A percentile compares a stretch with the other conserved stretches of the same genome.
Conservation (phyloP, 1,284 basidiomycete species). For the Cryptococcus sp. region DNA sequence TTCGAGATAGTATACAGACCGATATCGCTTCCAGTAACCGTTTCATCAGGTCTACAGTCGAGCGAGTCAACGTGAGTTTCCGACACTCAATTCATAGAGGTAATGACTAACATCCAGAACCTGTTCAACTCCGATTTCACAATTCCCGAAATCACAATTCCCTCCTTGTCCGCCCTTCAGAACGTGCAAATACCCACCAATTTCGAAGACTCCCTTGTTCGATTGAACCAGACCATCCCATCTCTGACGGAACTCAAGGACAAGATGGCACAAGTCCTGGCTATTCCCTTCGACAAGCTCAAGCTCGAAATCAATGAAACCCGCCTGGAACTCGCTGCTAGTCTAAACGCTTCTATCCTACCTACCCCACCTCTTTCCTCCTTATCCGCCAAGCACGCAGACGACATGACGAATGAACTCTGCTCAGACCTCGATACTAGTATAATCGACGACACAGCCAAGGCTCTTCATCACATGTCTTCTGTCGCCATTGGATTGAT, state of each 20-base stretch:
- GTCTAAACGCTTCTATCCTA: slow-evolving; percentile 64
- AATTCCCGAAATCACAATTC: slow-evolving; percentile 65
- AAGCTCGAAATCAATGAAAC: slow-evolving; percentile 84
- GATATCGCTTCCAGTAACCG: slow-evolving; percentile 66
- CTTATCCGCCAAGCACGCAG: slow-evolving; percentile 20
- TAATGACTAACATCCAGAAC: slow-evolving; percentile 36
- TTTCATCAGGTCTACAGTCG: slow-evolving; percentile 62
- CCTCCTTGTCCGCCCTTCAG: slow-evolving; percentile 64
- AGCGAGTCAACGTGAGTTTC: slow-evolving; percentile 57
- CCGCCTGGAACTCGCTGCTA: slow-evolving; percentile 57
- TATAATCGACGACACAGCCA: slow-evolving; percentile 74
- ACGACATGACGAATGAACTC: slow-evolving; percentile 44
- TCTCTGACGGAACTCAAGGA: slow-evolving; percentile 70
- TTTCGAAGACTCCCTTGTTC: slow-evolving; percentile 66
- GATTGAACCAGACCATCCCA: slow-evolving; percentile 76
- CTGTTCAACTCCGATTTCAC: slow-evolving; percentile 59
- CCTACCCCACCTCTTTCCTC: slow-evolving; percentile 57
- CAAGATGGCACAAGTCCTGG: slow-evolving; percentile 66
- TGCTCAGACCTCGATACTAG: slow-evolving; percentile 73
- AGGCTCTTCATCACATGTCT: slow-evolving; percentile 67
- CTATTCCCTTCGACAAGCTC: slow-evolving; percentile 76
- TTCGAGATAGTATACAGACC: slow-evolving; percentile 65
- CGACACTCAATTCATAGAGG: background rate
- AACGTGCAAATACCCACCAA: slow-evolving; percentile 78
- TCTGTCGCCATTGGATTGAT: slow-evolving; percentile 72